Evolutionary conservation across 2,329 filamentous ascomycete species (phyloP), one percentile per base, ranked within the genome.

Genomic region (Hirsutella rhossiliensis): DNA sequence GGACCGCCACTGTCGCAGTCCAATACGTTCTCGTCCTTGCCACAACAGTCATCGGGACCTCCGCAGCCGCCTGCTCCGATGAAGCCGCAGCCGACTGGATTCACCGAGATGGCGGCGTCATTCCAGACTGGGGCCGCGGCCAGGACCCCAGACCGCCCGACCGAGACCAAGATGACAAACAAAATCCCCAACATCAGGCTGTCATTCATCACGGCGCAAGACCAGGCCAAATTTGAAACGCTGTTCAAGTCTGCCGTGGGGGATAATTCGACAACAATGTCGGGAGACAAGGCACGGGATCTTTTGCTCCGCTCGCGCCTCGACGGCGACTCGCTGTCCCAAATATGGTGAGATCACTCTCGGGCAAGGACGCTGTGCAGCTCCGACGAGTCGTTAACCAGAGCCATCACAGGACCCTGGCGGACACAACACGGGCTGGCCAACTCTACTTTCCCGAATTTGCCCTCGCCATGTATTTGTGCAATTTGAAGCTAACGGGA

Each of bases 381-480:
- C 43, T n/a, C 27, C 32, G 29, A 17, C 27, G 20, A 3, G 6
- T 37, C 42, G 32, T 49, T 55, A 48, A 54, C 41, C 40, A 43
- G 38, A 45, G 56, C 45, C 39, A 19, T 12, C 36, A 13, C 31
- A 90, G 85, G 87, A 87, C 87, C 18, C 69, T 98, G 19, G 86
- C 88, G 40, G 92, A 98, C 65, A 96, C 92, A 11, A 98, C 92
- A 40, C 90, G 94, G 62, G 92, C 90, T 13, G 92, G 92, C 39
- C 89, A 96, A 63, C 76, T 98, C 29, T 84, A 96, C 59, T 98
- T 98, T 60, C 92, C 92, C 37, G 92, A 98, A 65, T 98, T 98
- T 52, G 92, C 92, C 8, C 72, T 98, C 46, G 87, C 92, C 49
- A 97, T 98, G 92, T 98, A 98, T 56, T 78, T 98, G 29, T 98